Base-by-base conservation (phyloP, 2,329 filamentous ascomycete genomes). In the Talaromyces sp. region DNA sequence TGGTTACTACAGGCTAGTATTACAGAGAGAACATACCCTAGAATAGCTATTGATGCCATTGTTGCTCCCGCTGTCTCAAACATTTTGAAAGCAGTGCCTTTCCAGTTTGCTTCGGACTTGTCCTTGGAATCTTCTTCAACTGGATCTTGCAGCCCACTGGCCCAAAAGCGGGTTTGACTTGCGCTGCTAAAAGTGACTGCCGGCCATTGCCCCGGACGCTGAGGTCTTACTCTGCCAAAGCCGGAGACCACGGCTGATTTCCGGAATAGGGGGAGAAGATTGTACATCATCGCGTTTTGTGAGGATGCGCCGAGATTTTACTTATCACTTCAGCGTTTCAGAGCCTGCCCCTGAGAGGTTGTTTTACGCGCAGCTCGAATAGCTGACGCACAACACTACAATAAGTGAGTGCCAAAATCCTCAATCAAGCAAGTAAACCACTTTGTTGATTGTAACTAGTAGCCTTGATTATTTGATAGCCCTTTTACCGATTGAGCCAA, bases 61-160 rank as follows among this genome's bases (percentile, higher is more conserved):
- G 91, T 92, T 0, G 91, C 93, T 8, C 88, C 88, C 2, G 90
- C 91, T 5, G 89, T 83, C 76, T 94, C 91, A 63, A 88, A 78
- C 87, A 92, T 91, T 73, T 89, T 91, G 45, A 81, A 78, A 7
- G 78, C 67, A 1, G 80, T 82, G 13, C 77, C 74, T 68, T 73
- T 79, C 34, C 77, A 62, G 45, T 65, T 75, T 22, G 73, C 72
- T 19, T 76, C 75, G 22, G 72, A 68, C 66, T 70, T 70, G n/a
- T 66, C 68, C 40, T 64, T 67, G 5, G 75, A 72, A 38, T 76
- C 75, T 25, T 69, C 68, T 27, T 73, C 71, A 70, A 72, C 69
- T 54, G 74, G 71, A 40, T 77, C 75, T 75, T 71, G 7, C 51
- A 72, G 62, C 5, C 61, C 61, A 53, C 43, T 38, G 19, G 51